These are phyloP conservation scores for Tanacetum coccineum DNA, from an alignment of 129 eudicot genomes.

Conservation along the genomic window DNA sequence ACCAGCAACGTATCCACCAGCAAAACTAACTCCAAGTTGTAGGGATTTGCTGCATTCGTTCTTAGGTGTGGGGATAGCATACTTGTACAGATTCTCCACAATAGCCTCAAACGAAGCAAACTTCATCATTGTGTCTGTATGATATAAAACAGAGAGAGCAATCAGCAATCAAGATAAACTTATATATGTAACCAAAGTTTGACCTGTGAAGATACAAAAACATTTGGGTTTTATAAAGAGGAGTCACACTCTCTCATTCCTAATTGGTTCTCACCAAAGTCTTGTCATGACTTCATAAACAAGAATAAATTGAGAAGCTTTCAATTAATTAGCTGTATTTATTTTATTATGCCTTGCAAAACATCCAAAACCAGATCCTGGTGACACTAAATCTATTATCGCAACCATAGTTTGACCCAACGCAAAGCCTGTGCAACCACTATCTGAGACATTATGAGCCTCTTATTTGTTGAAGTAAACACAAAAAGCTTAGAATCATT, in stretches of 20 bases:
- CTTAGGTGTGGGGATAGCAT: constrained; percentile 82
- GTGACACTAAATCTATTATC: background rate
- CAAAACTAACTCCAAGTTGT: constrained; percentile 96
- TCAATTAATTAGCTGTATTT: no score
- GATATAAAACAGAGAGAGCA: constrained; percentile 25
- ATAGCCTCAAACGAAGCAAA: constrained; percentile 94
- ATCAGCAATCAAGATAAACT: no score
- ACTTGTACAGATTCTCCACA: constrained; percentile 82
- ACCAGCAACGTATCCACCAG: constrained; percentile 97
- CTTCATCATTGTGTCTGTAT: constrained; percentile 96
- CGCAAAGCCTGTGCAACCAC: background rate
- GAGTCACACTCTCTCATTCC: no score
- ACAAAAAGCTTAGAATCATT: background rate
- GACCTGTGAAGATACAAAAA: no score
- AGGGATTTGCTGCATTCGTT: constrained; percentile 78
- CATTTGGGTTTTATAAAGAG: no score
- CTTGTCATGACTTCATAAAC: no score
- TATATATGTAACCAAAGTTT: no score
- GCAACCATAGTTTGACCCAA: background rate
- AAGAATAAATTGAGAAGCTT: no score
- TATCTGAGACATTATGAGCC: background rate
- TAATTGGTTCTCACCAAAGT: no score
- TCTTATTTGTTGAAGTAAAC: background rate
- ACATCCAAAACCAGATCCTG: background rate
- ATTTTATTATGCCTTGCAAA: background rate